Evolutionary conservation across 768 basidiomycete genomes (phyloP), one percentile per base, ranked within the genome.

Genomic region (Tricholoma saponaceum): DNA sequence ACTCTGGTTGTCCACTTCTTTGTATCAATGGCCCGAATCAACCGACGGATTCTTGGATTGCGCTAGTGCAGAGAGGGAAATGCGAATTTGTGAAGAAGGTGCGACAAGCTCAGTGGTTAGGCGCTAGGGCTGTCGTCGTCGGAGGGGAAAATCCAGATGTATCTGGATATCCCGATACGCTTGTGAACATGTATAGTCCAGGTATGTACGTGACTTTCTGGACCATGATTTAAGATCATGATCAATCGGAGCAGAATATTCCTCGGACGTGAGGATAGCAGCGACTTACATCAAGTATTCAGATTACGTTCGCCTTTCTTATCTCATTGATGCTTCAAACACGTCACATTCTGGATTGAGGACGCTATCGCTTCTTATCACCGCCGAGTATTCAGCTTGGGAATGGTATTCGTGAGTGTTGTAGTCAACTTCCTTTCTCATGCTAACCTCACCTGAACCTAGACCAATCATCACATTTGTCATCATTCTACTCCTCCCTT

Each of bases 61-160:
- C 93, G 0, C 80, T 98, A 51, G 87, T 97, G 0, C 89, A 96
- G 70, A 78, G 96, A 39, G 95, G 95, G 1, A 74, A 84, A 53
- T 98, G 96, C 70, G 86, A 93, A 58, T 98, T 98, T 67, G 87
- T 91, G 10, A 87, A 86, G 65, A 98, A 98, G 77, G 92, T 86
- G 35, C 74, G 87, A 50, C 83, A 85, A 63, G 89, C 86, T 6
- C 81, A 85, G 66, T 69, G 78, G 44, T 74, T 92, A 20, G 95
- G 95, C 9, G 95, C 95, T 5, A 83, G 77, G 64, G 96, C 87
- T 4, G 87, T 97, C 47, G 86, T 98, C n/a, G 92, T 98, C 7
- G 96, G 95, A 35, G 95, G 95, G 33, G 80, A 86, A 62, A 77
- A 86, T 64, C 86, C 86, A 18, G 82, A 79, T 18, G 66, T 79